Evolutionary conservation across 129 eudicot species (phyloP), one percentile per base, ranked within the genome.

Genomic region (sunflower (Helianthus annuus)): DNA sequence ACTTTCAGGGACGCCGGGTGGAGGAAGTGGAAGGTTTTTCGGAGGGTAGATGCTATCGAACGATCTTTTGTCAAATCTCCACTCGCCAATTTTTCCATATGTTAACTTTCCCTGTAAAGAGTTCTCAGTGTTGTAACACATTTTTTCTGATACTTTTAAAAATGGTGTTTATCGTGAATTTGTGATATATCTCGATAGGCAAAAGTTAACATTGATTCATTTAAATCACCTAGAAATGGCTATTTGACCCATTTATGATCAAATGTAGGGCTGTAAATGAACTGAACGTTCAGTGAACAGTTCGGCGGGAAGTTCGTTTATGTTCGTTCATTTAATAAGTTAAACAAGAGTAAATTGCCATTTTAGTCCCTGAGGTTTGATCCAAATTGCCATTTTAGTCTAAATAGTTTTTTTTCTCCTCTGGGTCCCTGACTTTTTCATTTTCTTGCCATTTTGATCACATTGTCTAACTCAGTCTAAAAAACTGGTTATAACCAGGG

Each of bases 51-150:
- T 48, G 34, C 17, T 64, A 77, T 72, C 85, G 48, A 80, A 95
- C 17, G 97, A 95, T 85, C 99, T 83, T 76, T 95, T 95, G 96
- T 95, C 99, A 55, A 95, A 95, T 84, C 99, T 87, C 99, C 99
- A 95, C 75, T 95, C 95, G 64, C 99, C 99, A 40, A 95, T 84
- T 85, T 91, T 95, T 76, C 99, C 99, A 82, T 90, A 90, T 4
- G 97, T 95, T 72, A 95, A 55, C 71, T 91, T 86, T 69, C 99
- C 99, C 99, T 95, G 82, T 48, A 73, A 46, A 81, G 63, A n/a
- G 69, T 6, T 64, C 24, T 64, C 24, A 39, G 70, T 6, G 13
- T 38, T 19, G 38, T 36, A 61, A 32, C 16, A 52, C 22, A 34
- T 11, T 36, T 12, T 74, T 16, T 38, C 62, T 3, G 34, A 49